A percentile compares a stretch with the other conserved stretches of the same genome.
phyloP scores from a whole-genome alignment of 73 alveolate genomes.

The Tetrahymena elliotti region DNA sequence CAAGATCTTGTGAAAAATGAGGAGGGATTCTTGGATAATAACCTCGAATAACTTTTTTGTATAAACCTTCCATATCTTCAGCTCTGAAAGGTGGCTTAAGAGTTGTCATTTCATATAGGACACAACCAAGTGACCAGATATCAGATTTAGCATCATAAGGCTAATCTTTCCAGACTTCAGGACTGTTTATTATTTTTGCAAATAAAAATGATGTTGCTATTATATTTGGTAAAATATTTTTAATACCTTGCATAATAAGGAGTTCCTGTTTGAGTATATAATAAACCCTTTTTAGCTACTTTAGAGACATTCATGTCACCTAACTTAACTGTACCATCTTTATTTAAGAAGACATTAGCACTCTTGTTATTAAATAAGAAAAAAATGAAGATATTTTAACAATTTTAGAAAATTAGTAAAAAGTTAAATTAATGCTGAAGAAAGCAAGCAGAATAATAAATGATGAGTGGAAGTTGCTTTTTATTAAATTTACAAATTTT shows the following conservation, averaged over 20 bases:
- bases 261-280: conserved; percentile 92
- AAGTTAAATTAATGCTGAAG: background rate
- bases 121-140: conserved; percentile 96
- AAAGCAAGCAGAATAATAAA: too few species aligned
- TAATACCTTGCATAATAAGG: conserved; percentile 81
- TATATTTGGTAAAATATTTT: background rate
- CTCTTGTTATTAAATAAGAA: conserved; percentile 42
- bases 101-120: conserved; percentile 88
- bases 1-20: conserved; percentile 54
- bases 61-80: conserved; percentile 83
- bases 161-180: conserved; percentile 96
- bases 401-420: too few species aligned
- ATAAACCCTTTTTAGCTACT: conserved; percentile 71
- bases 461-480: background rate
- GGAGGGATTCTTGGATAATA: conserved; percentile 67
- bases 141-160: conserved; percentile 94
- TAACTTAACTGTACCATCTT: conserved; percentile 75
- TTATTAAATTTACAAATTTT: too few species aligned
- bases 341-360: conserved; percentile 79
- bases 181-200: conserved; percentile 50
- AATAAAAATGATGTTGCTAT: background rate
- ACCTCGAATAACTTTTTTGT: conserved; percentile 72
- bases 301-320: conserved; percentile 92
- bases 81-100: conserved; percentile 96
- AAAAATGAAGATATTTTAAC: too few species aligned